Percentiles rank a stretch among this genome's conserved stretches.
phyloP scores from a whole-genome alignment of 257 asterid genomes.

The Avicennia marina region DNA sequence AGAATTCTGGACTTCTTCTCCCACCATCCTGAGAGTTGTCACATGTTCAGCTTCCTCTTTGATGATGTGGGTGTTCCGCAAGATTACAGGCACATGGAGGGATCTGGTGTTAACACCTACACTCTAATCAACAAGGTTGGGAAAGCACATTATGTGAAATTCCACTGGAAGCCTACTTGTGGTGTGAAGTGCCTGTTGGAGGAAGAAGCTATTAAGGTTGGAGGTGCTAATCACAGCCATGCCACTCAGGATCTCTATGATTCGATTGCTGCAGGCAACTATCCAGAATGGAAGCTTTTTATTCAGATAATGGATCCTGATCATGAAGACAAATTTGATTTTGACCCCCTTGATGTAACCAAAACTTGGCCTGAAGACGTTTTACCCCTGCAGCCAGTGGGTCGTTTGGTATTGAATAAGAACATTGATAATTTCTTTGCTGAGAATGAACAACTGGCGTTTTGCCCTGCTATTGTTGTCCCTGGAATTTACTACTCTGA shows the following conservation, averaged over 20 bases:
- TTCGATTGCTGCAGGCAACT: constrained; percentile 82
- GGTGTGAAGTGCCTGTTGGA: constrained; percentile 83
- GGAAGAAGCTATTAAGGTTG: constrained; percentile 74
- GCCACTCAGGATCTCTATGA: constrained; percentile 95
- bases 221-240: constrained; percentile 93
- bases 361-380: constrained; percentile 97
- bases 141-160: constrained; percentile 78
- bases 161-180: constrained; percentile 99
- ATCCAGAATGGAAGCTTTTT: constrained; percentile 97
- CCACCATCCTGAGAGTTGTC: constrained; percentile 88
- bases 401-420: constrained; percentile 87
- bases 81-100: constrained; percentile 97
- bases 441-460: constrained; percentile 70
- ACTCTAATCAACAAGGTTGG: constrained; percentile 87
- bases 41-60: constrained; percentile 77
- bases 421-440: constrained; percentile 86
- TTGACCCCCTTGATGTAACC: constrained; percentile 95
- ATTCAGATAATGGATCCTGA: constrained; percentile 87
- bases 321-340: constrained; percentile 79
- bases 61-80: constrained; percentile 92
- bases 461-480: constrained; percentile 54
- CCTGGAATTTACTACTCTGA: constrained; percentile 64
- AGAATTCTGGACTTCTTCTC: constrained; percentile 89
- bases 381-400: constrained; percentile 94
- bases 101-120: constrained; percentile 87